Evolutionary conservation across 148 eudicot species (phyloP).

Genomic region (Polygonum maritimum): DNA sequence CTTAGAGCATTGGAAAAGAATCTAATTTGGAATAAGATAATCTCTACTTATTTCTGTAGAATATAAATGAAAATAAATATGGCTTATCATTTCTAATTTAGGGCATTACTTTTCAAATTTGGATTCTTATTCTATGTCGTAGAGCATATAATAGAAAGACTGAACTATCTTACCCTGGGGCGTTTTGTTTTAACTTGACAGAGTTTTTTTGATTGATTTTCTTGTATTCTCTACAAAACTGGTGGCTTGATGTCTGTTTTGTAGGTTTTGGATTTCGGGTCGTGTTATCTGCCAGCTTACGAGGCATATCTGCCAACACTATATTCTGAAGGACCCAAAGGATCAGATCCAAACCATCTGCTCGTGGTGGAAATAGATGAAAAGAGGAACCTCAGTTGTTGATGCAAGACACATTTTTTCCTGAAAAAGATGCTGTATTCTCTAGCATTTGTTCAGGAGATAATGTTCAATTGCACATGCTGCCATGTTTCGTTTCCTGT

Average conservation of each 20-base stretch:
- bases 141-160: too few species aligned
- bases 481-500: neutral
- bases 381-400: slow-evolving; percentile 59
- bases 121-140: too few species aligned
- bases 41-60: too few species aligned
- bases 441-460: neutral
- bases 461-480: neutral
- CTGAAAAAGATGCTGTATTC: neutral
- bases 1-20: too few species aligned
- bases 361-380: slow-evolving; percentile 87
- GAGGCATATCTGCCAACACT: slow-evolving; percentile 89
- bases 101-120: too few species aligned
- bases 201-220: neutral
- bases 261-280: slow-evolving; percentile 90
- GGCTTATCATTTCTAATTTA: neutral
- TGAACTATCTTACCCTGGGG: neutral
- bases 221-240: neutral
- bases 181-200: neutral
- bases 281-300: slow-evolving; percentile 93
- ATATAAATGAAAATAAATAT: too few species aligned
- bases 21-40: too few species aligned
- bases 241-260: slow-evolving; percentile 5
- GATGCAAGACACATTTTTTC: neutral
- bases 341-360: slow-evolving; percentile 57
- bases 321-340: slow-evolving; percentile 81